Evolutionary conservation across 768 basidiomycete species (phyloP).

Genomic region (Rubroboletus satanas): DNA sequence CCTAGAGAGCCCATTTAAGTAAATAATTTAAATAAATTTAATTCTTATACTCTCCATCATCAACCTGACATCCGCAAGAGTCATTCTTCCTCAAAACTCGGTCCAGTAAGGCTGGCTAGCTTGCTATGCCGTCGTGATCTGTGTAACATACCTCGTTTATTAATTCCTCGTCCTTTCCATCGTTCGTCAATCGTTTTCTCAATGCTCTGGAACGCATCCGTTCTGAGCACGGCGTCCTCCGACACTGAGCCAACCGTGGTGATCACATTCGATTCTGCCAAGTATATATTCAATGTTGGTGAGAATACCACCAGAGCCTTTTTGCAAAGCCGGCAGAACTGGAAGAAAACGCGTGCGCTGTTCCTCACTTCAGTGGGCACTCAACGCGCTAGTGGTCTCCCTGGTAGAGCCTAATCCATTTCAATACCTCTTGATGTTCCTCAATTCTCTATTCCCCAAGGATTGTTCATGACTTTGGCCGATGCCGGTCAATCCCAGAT

Average conservation of each 20-base stretch:
- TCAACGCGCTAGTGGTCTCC: slow-evolving; percentile 64
- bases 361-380: slow-evolving; percentile 69
- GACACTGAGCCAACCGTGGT: slow-evolving; percentile 82
- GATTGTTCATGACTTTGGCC: slow-evolving; percentile 74
- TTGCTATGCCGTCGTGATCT: slow-evolving; percentile 24
- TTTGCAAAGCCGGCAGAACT: slow-evolving; percentile 59
- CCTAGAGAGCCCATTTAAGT: too few species aligned
- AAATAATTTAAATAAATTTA: too few species aligned
- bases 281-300: slow-evolving; percentile 86
- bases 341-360: slow-evolving; percentile 63
- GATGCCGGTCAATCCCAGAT: slow-evolving; percentile 61
- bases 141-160: slow-evolving; percentile 22
- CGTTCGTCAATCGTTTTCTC: slow-evolving; percentile 10
- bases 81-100: not conserved
- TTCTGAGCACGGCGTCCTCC: slow-evolving; percentile 54
- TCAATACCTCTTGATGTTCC: not conserved
- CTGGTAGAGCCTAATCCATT: slow-evolving; percentile 47
- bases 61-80: not conserved
- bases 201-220: slow-evolving; percentile 64
- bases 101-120: slow-evolving; percentile 21
- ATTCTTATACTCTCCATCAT: too few species aligned
- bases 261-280: slow-evolving; percentile 69
- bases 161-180: slow-evolving; percentile 14
- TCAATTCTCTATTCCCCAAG: slow-evolving; percentile 33
- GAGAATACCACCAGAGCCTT: slow-evolving; percentile 78